Conservation (phyloP, 75 land plant species). For the Pinus taeda region DNA sequence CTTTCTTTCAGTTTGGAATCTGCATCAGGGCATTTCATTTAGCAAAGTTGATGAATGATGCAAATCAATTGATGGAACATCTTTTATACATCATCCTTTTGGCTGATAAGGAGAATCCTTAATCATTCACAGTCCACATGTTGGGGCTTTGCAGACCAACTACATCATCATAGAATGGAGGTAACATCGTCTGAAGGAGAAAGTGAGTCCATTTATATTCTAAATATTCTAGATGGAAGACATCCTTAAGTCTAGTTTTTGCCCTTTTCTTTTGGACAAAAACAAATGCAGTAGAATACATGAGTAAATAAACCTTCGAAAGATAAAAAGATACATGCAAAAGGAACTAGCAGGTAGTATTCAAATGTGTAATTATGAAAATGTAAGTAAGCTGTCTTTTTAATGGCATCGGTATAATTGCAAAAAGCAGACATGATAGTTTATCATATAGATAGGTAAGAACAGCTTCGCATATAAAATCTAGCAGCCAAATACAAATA, state of each 20-base stretch:
- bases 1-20: neutral
- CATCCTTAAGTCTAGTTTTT: neutral
- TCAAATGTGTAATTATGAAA: neutral
- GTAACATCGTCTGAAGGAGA: neutral
- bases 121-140: neutral
- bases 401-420: neutral
- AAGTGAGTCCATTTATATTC: slow-evolving; percentile 2
- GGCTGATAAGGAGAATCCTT: neutral
- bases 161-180: neutral
- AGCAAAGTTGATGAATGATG: neutral
- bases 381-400: neutral
- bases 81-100: neutral
- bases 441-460: neutral
- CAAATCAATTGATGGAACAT: neutral
- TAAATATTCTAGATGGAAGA: neutral
- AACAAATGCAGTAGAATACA: neutral
- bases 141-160: neutral
- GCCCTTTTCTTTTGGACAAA: neutral
- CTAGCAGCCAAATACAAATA: neutral
- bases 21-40: neutral
- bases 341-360: neutral
- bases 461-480: neutral
- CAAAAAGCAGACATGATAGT: neutral
- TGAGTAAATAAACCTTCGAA: neutral
- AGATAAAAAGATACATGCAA: neutral